Conservation (phyloP, 768 basidiomycete genomes). For the Lanmaoa rubissima region DNA sequence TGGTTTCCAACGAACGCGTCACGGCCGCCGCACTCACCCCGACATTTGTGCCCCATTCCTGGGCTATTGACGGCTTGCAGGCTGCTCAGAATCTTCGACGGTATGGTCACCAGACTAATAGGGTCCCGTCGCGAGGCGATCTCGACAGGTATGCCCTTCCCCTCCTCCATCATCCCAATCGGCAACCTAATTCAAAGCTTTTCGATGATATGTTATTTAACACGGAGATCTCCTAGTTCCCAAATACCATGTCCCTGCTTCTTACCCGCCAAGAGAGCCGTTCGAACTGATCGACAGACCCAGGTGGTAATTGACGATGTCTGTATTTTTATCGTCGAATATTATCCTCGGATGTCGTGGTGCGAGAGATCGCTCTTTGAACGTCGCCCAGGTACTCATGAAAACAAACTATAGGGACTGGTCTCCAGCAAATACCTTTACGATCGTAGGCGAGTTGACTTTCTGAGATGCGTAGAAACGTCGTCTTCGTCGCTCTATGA, state of each 20-base stretch:
- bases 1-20: too few species aligned
- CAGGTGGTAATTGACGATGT: conserved; percentile 60
- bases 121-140: conserved; percentile 53
- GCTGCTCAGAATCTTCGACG: conserved; percentile 10
- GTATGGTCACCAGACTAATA: conserved; percentile 44
- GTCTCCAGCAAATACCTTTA: conserved; percentile 61
- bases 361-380: conserved; percentile 29
- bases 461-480: neutral
- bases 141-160: conserved; percentile 56
- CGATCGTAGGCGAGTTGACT: conserved; percentile 56
- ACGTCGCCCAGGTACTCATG: neutral
- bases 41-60: too few species aligned
- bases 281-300: conserved; percentile 38
- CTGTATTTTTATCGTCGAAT: conserved; percentile 76
- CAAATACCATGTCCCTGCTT: conserved; percentile 44
- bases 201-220: conserved; percentile 57
- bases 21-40: too few species aligned
- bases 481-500: neutral
- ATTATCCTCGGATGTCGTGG: conserved; percentile 75
- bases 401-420: conserved; percentile 48
- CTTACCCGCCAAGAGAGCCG: conserved; percentile 42
- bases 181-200: too few species aligned
- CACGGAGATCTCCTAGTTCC: conserved; percentile 53
- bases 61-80: too few species aligned
- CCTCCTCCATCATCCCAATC: neutral